Conservation (phyloP, 805 yeast genomes). For the Kurtzmaniella fragi region DNA sequence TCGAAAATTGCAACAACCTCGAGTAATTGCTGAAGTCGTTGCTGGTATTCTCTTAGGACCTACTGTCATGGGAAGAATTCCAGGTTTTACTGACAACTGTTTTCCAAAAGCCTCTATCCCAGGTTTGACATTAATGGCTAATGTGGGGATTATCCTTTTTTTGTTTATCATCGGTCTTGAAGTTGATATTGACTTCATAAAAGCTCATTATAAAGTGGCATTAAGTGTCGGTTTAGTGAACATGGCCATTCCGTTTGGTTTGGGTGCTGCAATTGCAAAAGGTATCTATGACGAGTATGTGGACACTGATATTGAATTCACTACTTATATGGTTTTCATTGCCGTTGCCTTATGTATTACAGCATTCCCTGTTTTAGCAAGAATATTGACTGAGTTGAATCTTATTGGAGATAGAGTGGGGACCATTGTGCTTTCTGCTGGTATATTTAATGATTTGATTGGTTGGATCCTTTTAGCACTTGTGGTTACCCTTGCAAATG, state of each 20-base stretch:
- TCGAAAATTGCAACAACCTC: slow-evolving; percentile 62
- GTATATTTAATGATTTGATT: slow-evolving; percentile 70
- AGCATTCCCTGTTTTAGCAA: slow-evolving; percentile 79
- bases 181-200: slow-evolving; percentile 64
- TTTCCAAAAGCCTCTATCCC: slow-evolving; percentile 63
- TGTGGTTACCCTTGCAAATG: slow-evolving; percentile 70
- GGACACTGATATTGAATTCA: slow-evolving; percentile 43
- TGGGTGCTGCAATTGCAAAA: slow-evolving; percentile 66
- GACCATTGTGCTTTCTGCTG: slow-evolving; percentile 70
- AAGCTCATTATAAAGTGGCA: slow-evolving; percentile 57
- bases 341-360: slow-evolving; percentile 83
- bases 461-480: slow-evolving; percentile 82
- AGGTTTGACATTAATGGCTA: slow-evolving; percentile 63
- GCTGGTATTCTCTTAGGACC: slow-evolving; percentile 76
- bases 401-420: slow-evolving; percentile 71
- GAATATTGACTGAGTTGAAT: slow-evolving; percentile 70
- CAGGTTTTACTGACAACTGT: slow-evolving; percentile 57
- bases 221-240: slow-evolving; percentile 63
- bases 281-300: slow-evolving; percentile 60
- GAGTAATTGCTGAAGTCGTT: slow-evolving; percentile 77
- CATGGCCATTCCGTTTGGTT: slow-evolving; percentile 75
- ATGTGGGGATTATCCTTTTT: slow-evolving; percentile 68
- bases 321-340: slow-evolving; percentile 74
- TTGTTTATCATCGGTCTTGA: slow-evolving; percentile 76
- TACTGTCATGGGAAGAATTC: slow-evolving; percentile 66